phyloP scores from a whole-genome alignment of 2,329 filamentous ascomycete genomes.

The Geosmithia putterillii region DNA sequence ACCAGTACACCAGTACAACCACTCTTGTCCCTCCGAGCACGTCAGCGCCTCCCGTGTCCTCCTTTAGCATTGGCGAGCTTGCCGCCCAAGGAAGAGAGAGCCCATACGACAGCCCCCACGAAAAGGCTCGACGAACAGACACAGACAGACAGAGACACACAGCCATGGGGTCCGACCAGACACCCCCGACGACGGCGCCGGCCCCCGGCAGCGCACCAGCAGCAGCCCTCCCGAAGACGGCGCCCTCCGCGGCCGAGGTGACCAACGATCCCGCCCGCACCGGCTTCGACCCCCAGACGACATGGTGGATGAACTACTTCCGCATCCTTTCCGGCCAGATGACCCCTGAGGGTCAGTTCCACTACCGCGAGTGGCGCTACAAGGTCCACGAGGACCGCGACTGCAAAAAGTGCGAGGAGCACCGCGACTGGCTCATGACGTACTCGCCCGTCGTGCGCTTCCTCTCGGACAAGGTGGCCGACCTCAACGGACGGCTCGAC shows the following conservation, averaged over 20 bases:
- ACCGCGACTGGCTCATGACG: conserved; percentile 72
- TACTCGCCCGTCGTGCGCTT: conserved; percentile 83
- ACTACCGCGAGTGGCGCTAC: conserved; percentile 71
- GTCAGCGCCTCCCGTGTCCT: neutral
- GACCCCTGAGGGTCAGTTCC: conserved; percentile 53
- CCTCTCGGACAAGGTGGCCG: conserved; percentile 67
- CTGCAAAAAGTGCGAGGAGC: conserved; percentile 68
- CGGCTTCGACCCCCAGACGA: conserved; percentile 47
- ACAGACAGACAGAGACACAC: too few species aligned
- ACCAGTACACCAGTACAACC: too few species aligned
- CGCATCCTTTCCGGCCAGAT: conserved; percentile 64
- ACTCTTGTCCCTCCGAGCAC: neutral
- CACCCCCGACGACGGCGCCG: neutral
- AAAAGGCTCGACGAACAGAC: neutral
- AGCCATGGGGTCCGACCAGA: too few species aligned
- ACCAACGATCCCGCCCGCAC: conserved; percentile 48
- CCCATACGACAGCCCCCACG: too few species aligned
- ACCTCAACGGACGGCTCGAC: conserved; percentile 67
- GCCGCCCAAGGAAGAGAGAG: too few species aligned
- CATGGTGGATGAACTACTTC: conserved; percentile 78
- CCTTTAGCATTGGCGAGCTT: too few species aligned
- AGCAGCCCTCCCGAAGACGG: too few species aligned
- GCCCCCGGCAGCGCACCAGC: too few species aligned
- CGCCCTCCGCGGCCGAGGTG: conserved; percentile 22
- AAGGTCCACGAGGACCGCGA: conserved; percentile 63